Evolutionary conservation across 2,329 filamentous ascomycete genomes (phyloP).

Genomic region (Saccharata proteae): DNA sequence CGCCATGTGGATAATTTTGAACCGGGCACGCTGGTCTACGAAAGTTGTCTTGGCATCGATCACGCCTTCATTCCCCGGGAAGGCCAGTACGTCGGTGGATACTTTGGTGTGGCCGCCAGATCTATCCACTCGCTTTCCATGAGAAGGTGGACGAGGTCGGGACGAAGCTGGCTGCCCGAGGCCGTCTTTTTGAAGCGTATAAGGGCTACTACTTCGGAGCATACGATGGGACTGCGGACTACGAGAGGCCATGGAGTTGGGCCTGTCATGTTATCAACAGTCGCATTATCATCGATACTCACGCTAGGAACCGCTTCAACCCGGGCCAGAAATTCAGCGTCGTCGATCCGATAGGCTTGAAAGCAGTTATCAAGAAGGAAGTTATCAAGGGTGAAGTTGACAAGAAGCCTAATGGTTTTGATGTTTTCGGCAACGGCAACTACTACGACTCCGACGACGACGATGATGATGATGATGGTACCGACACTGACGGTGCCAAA

Average conservation of each 20-base stretch:
- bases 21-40: conserved; percentile 11
- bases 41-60: conserved; percentile 10
- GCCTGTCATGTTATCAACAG: conserved; percentile 17
- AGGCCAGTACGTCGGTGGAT: conserved; percentile 10
- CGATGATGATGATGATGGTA: conserved; percentile 1
- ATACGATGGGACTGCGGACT: no score
- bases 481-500: conserved; percentile 2
- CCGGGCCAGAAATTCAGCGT: conserved; percentile 8
- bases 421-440: no score
- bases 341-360: conserved; percentile 2
- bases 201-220: no score
- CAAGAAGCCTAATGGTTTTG: no score
- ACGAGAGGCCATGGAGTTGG: conserved; percentile 10
- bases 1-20: conserved; percentile 13
- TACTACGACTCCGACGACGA: conserved; percentile 1
- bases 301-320: conserved; percentile 22
- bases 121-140: conserved; percentile 26
- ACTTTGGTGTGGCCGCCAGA: conserved; percentile 10
- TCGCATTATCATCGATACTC: conserved; percentile 35
- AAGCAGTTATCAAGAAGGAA: no score
- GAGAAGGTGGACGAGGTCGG: conserved; percentile 21
- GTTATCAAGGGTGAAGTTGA: no score
- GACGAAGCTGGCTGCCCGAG: conserved; percentile 27
- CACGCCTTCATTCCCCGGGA: conserved; percentile 10
- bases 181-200: conserved; percentile 30